Base-by-base conservation (phyloP, 2,329 filamentous ascomycete genomes). In the Xylaria sp. region DNA sequence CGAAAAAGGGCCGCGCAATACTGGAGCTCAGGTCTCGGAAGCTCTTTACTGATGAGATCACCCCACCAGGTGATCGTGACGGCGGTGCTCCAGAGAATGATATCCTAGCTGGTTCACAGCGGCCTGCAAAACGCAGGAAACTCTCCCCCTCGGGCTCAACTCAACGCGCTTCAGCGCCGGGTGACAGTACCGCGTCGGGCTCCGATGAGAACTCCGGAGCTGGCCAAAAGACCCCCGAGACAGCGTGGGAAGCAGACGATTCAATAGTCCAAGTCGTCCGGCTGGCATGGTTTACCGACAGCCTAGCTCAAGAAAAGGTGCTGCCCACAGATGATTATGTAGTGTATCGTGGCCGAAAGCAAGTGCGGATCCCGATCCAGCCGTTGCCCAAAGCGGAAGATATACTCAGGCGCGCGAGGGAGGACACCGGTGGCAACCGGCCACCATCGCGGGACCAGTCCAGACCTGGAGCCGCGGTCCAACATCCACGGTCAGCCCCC, bases 1-100 rank as follows among this genome's bases (percentile, higher is more conserved):
- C 85, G 0, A 90, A 88, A 65, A 90, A 88, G 72, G 87, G 89
- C 74, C 87, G 95, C 20, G 93, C 93, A 0, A 84, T 88, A 56
- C 90, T 97, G 74, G 95, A 98, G 80, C 82, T 98, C 70, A 86
- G 93, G 63, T 86, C 88, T 7, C 86, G 88, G 55, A 90, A 89
- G 15, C 74, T 97, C 2, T 78, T 81, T 50, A 89, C 89, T 0
- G 83, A 88, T 64, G 88, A 89, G 66, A 74, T 84, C 2, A 66
- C 76, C 8, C 44, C 46, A 8, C 46, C 54, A 41, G 72, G 5
- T 10, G 28, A 8, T 7, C 10, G 6, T 28, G 10, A 41, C 20
- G 23, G 50, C 1, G 50, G 60, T 39, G 64, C 9, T n/a, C 51
- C 52, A 28, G 48, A 62, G 18, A 55, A 69, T 44, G 51, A 69